Evolutionary conservation across 306 rosid species (phyloP), one percentile per base, ranked within the genome.

Genomic region (Glycine soja): DNA sequence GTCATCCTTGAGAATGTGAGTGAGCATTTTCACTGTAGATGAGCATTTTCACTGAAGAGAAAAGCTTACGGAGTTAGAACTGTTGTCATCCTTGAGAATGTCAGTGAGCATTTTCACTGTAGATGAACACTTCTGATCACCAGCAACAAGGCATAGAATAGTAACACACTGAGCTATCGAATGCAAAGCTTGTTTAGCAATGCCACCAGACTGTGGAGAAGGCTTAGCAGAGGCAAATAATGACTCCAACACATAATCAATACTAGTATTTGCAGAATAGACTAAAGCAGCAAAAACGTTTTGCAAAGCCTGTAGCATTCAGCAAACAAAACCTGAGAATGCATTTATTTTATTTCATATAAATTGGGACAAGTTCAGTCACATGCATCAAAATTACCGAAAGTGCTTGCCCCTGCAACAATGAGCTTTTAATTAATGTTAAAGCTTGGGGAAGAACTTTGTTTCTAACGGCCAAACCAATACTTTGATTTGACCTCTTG

Each of bases 401-500:
- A 75, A 93, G 97, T 75, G 99, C 98, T 81, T 93, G 98, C 72
- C 99, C 99, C 86, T 93, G 99, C 80, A 96, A 94, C 91, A 96
- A 81, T 64, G 99, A 89, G 86, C 98, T 93, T 89, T 91, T 96
- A 72, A 96, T 90, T 81, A 96, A 88, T 70, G 90, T 84, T 51
- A 93, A 87, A 67, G 99, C 98, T 87, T 96, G 99, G 3, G 97
- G 98, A 85, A 96, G 98, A 85, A 93, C 99, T 92, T 93, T 96
- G 90, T 93, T 92, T 88, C 97, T 80, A 77, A 96, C 97, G 68
- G 97, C 97, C 88, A 93, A 81, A 80, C 98, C 98, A 84, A 96
- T 86, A 74, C 88, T 95, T 18, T 87, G 90, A 83, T 94, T 90
- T 50, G 99, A 90, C 86, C 95, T 91, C 85, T 91, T 91, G 81